A percentile compares a stretch with the other conserved stretches of the same genome.
Conservation (phyloP, 2,329 filamentous ascomycete genomes). For the Botrytis sinoallii region DNA sequence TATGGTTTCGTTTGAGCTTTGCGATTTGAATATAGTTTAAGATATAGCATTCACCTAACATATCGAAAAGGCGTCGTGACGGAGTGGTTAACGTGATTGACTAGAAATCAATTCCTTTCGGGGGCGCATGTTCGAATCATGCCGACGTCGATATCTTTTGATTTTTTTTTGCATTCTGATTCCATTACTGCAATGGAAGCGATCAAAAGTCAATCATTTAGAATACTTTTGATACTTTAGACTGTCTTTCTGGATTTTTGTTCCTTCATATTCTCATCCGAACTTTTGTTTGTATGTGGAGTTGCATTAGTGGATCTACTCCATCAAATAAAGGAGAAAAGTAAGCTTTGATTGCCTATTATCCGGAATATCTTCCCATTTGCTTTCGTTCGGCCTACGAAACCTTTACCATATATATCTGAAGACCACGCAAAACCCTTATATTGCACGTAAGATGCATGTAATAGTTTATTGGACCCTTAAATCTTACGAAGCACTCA, state of each 20-base stretch:
- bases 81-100: constrained; percentile 13
- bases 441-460: not conserved
- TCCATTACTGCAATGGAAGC: rapidly evolving
- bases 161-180: rapidly evolving
- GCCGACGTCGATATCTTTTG: not conserved
- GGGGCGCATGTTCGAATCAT: constrained; percentile 17
- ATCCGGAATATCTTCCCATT: not conserved
- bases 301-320: not conserved
- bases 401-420: not conserved
- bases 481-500: not conserved
- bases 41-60: no score
- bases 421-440: not conserved
- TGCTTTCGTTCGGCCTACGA: not conserved
- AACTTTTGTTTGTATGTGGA: not conserved
- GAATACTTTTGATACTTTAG: not conserved
- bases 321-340: not conserved
- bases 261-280: not conserved
- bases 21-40: not conserved
- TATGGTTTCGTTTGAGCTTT: not conserved
- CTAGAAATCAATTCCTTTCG: constrained; percentile 14
- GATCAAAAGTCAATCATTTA: no score
- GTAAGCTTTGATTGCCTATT: not conserved
- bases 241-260: no score
- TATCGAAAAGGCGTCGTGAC: constrained; percentile 1
- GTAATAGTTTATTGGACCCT: not conserved